Base-by-base conservation (phyloP, 2,329 filamentous ascomycete species). In the Microcyclosporella mali region DNA sequence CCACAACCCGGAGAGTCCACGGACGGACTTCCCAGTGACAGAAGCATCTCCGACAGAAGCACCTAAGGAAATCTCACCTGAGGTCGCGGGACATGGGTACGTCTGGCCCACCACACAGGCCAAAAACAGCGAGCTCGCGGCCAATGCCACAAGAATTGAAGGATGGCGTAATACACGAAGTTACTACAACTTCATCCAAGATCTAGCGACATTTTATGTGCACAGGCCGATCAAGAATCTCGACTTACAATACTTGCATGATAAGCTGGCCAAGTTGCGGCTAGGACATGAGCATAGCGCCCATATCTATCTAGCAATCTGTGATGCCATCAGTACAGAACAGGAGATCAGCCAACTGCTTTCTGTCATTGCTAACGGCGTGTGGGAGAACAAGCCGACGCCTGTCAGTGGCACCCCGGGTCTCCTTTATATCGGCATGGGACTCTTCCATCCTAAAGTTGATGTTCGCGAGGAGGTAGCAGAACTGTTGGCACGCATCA, bases 101-200 rank as follows among this genome's bases (percentile, higher is more conserved):
- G 90, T 98, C 27, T 98, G 92, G 92, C 70, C 84, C 2, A 87
- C 95, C 56, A 88, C 95, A 43, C 70, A 73, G 31, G 76, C 83
- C 6, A 90, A 88, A 66, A 77, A 85, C 56, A 84, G 82, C 56
- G 92, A 98, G 66, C 77, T 98, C 29, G 85, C 88, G 12, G 90
- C 88, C 2, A 95, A 94, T 48, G 88, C 92, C 35, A 88, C 86
- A 44, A 78, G 92, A 43, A 94, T 98, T 49, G 92, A 98, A 69
- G 92, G 90, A 43, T 98, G 92, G 92, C 81, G 92, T 54, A 94
- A 88, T 51, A 97, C 92, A 1, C 77, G 92, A 47, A 94, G 87
- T 59, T 98, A 98, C 62, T 95, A 94, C 68, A 88, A 86, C 53
- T 97, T 88, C 61, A 90, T 97, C 51, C 62, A 62, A 43, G 63